phyloP scores from a whole-genome alignment of 73 alveolate genomes.

The Tetrahymena malaccensis region DNA sequence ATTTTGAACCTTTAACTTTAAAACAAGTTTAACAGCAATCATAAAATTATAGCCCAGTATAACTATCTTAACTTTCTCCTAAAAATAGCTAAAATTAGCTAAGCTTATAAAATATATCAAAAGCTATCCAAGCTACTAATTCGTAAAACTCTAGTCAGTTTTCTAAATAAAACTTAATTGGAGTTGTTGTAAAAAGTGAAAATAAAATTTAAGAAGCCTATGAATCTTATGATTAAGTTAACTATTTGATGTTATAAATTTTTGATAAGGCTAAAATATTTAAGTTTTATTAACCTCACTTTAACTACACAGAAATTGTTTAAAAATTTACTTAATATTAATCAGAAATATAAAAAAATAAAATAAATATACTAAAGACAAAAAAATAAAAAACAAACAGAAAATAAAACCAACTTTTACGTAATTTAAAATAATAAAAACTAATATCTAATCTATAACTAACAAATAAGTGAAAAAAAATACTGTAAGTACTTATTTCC shows the following conservation, averaged over 20 bases:
- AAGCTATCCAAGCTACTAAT: too few species aligned
- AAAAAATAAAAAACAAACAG: too few species aligned
- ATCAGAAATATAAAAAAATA: too few species aligned
- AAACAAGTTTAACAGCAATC: background rate
- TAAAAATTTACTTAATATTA: background rate
- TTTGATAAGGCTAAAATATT: background rate
- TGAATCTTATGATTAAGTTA: background rate
- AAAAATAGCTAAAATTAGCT: background rate
- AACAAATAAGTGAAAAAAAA: too few species aligned
- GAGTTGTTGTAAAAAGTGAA: background rate
- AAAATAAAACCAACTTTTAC: too few species aligned
- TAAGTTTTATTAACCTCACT: background rate
- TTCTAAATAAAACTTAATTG: background rate
- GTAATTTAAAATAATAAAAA: too few species aligned
- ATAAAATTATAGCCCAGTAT: background rate
- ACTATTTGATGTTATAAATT: background rate
- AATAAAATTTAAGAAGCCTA: background rate
- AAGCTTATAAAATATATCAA: background rate
- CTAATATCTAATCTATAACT: too few species aligned
- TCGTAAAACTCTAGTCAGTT: background rate
- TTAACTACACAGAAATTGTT: background rate
- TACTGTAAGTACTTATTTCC: too few species aligned
- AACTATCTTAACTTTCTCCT: background rate
- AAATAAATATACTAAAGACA: too few species aligned
- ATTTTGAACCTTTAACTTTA: background rate